Evolutionary conservation across 352 stramenopile species (phyloP), one percentile per base, ranked within the genome.

Genomic region (Phytopythium chamaehyphon): DNA sequence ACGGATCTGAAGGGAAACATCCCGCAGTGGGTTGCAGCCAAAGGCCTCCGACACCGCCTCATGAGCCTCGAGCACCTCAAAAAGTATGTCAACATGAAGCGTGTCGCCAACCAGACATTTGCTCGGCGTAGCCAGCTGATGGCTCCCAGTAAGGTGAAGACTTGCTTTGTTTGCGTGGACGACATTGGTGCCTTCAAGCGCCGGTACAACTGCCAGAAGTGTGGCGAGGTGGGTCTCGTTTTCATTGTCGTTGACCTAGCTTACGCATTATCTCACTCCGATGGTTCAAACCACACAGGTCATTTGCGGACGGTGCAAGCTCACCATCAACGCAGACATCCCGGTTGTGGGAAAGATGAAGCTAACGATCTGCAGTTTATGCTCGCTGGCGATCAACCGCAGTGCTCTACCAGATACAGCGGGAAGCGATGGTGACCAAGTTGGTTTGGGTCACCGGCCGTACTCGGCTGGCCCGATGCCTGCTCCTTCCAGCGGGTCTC

Each of bases 181-280:
- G 81, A 92, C 45, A 88, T 92, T 43, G 78, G 81, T 54, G 77
- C 74, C 38, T 89, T 92, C 59, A 81, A 80, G 62, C 72, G 81
- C 42, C 79, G 78, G 63, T 92, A 85, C 66, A 88, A 89, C 58
- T 92, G 81, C 60, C 78, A 92, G 57, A 92, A 92, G 49, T 92
- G 81, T 55, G 81, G 81, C 37, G 81, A 92, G 69, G 80, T 83
- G 24, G 2, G 33, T 28, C 21, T 23, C 15, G 16, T 45, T 1
- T 3, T 10, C 10, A 35, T 14, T 35, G 18, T 40, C 18, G 35
- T 40, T 57, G 39, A 2, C 7, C 28, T 51, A 23, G 37, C 51
- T 15, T 51, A 7, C 40, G 26, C 16, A 38, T 54, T 15, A 24
- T 68, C 24, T 33, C 19, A 2, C 28, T 40, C 9, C 23, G 3